Evolutionary conservation across 2,329 filamentous ascomycete genomes (phyloP).

Genomic region (Trichophyton benhamiae): DNA sequence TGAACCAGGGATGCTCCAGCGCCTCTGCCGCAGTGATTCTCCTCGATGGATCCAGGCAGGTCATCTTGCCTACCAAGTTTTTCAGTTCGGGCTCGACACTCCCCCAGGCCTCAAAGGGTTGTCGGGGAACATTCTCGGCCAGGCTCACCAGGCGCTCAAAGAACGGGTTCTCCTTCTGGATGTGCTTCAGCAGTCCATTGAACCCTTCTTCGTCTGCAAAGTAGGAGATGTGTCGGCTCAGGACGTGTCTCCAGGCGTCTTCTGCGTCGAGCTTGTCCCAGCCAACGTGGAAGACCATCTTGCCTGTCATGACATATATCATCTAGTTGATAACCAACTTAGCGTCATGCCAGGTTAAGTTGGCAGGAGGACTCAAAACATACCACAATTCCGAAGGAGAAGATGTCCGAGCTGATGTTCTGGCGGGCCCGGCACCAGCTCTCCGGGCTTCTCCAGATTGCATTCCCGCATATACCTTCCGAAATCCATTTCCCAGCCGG

Average conservation of each 20-base stretch:
- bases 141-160: constrained; percentile 28
- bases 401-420: constrained; percentile 25
- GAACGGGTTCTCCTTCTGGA: constrained; percentile 31
- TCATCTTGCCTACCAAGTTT: constrained; percentile 22
- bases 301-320: constrained; percentile 22
- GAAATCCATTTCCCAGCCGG: constrained; percentile 17
- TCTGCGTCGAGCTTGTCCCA: constrained; percentile 15
- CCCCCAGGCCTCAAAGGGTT: constrained; percentile 32
- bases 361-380: neutral
- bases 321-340: constrained; percentile 13
- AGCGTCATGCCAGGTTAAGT: too few relatives aligned
- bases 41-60: constrained; percentile 21
- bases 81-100: constrained; percentile 26
- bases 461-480: constrained; percentile 21
- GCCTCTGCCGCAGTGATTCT: constrained; percentile 24
- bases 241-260: constrained; percentile 18
- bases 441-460: constrained; percentile 27
- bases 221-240: constrained; percentile 33
- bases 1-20: constrained; percentile 23
- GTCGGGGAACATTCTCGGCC: constrained; percentile 27
- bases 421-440: constrained; percentile 22
- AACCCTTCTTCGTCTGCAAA: constrained; percentile 34
- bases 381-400: constrained; percentile 26
- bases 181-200: constrained; percentile 30
- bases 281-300: constrained; percentile 20